Percentiles rank a stretch among this genome's conserved stretches.
Conservation (phyloP, 352 stramenopile genomes). For the Blastocystis hominis region DNA sequence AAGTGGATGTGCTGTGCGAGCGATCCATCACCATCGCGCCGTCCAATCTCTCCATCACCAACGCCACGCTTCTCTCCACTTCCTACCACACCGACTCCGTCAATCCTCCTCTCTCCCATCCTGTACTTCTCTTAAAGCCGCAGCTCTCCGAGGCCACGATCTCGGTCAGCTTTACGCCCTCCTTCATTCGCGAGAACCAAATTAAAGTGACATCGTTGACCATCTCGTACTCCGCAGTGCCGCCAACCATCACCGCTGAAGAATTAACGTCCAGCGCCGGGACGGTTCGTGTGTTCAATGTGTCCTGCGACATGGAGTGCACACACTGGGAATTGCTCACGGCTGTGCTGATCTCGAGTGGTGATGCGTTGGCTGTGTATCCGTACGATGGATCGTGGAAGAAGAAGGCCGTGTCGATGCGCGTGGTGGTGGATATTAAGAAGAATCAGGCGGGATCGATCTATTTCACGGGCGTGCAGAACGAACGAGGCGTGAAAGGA, state of each 20-base stretch:
- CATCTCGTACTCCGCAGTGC: neutral
- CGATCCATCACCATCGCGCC: neutral
- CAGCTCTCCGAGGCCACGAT: neutral
- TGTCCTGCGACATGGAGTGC: neutral
- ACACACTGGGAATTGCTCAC: neutral
- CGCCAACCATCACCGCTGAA: neutral
- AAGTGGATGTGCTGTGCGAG: constrained; percentile 6
- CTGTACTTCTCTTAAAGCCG: neutral
- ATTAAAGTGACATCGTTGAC: neutral
- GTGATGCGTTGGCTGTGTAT: neutral
- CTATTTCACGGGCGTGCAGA: neutral
- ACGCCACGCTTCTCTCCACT: neutral
- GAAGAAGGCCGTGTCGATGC: neutral
- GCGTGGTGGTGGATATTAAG: neutral
- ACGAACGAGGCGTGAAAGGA: neutral
- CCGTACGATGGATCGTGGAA: neutral
- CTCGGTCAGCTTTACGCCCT: neutral
- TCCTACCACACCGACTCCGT: neutral
- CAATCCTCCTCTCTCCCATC: neutral
- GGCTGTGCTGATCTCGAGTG: neutral
- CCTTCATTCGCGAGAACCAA: neutral
- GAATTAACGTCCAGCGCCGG: neutral
- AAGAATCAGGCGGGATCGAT: neutral
- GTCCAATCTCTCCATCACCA: neutral
- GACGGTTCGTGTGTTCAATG: neutral